phyloP scores from a whole-genome alignment of 202 grass and related monocot species.

The Alloteropsis angusta region DNA sequence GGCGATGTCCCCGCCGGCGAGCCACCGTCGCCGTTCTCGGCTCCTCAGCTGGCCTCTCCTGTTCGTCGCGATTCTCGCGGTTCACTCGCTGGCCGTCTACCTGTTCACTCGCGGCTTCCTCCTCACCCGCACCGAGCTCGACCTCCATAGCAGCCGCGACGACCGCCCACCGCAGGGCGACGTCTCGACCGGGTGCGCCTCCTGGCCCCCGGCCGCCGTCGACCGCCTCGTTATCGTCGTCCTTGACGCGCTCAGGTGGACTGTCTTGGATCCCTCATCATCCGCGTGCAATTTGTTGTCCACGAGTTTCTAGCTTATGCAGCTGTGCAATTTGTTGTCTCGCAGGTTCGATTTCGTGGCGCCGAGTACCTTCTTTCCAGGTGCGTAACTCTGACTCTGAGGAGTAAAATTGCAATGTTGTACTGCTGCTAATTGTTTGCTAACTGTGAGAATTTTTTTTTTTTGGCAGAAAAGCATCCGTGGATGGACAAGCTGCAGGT shows the following conservation, averaged over 20 bases:
- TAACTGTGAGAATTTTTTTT: background rate
- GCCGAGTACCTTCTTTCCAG: constrained; percentile 79
- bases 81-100: constrained; percentile 57
- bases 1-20: constrained; percentile 28
- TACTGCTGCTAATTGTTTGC: background rate
- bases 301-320: background rate
- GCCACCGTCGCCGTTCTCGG: constrained; percentile 1
- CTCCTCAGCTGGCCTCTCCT: constrained; percentile 12
- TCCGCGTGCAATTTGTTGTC: background rate
- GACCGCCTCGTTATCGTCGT: constrained; percentile 73
- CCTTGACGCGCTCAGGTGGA: constrained; percentile 71
- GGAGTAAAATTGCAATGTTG: background rate
- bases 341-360: constrained; percentile 91
- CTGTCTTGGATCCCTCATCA: background rate
- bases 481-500: constrained; percentile 91
- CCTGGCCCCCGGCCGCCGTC: constrained; percentile 54
- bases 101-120: constrained; percentile 93
- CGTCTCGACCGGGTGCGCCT: constrained; percentile 25
- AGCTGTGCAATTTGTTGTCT: background rate
- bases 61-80: constrained; percentile 35
- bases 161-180: constrained; percentile 26
- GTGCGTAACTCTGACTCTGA: constrained; percentile 16
- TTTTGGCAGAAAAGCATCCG: constrained; percentile 55
- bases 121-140: constrained; percentile 82
- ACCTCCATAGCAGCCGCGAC: constrained; percentile 51